Evolutionary conservation across 495 filamentous ascomycete species (phyloP).

Genomic region (Achaetomiella virescens): DNA sequence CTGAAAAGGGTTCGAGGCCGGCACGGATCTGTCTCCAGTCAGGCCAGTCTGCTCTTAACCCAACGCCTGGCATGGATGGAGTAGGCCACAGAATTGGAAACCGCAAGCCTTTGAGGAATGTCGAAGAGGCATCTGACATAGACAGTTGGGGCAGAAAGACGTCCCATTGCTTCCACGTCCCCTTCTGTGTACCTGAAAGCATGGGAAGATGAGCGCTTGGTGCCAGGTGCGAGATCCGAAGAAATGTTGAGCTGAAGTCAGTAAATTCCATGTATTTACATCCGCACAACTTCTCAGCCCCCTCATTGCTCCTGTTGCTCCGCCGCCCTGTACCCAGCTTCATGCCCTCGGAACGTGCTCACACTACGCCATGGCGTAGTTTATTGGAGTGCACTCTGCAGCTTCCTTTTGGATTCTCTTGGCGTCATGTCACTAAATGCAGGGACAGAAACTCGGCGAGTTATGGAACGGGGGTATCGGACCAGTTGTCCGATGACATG

Average conservation of each 20-base stretch:
- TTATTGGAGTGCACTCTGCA: neutral
- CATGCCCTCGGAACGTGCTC: neutral
- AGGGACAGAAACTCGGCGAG: constrained; percentile 1
- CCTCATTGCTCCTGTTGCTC: neutral
- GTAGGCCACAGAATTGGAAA: no score
- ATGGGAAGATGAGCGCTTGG: no score
- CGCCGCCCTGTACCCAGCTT: neutral
- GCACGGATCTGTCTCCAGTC: neutral
- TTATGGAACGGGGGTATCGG: neutral
- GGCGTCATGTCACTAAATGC: neutral
- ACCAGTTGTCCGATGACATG: neutral
- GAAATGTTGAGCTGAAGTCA: no score
- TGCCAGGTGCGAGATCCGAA: no score
- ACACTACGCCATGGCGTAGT: neutral
- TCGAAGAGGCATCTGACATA: no score
- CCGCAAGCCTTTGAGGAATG: no score
- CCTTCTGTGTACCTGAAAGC: no score
- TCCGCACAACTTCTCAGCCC: neutral
- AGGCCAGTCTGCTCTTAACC: no score
- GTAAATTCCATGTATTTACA: no score
- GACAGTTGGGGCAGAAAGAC: no score
- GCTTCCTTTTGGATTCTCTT: neutral
- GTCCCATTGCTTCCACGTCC: no score
- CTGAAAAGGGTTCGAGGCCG: neutral
- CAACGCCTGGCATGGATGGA: no score